Conservation (phyloP, 2,329 filamentous ascomycete species). For the Pseudogymnoascus sp. region DNA sequence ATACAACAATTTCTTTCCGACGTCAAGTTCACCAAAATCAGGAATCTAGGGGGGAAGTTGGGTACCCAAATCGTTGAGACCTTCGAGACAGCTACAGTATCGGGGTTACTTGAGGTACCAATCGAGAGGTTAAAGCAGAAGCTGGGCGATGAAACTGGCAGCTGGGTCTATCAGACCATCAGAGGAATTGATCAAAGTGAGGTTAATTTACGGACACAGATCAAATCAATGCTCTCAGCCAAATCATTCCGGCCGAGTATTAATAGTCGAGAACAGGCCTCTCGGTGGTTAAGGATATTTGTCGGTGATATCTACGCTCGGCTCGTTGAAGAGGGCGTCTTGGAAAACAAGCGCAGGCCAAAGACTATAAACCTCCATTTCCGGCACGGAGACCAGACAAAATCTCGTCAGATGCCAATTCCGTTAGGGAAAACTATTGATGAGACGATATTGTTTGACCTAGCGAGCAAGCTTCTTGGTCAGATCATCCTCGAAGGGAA, state of each 20-base stretch:
- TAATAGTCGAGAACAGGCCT: slow-evolving; percentile 65
- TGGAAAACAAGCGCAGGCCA: slow-evolving; percentile 79
- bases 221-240: slow-evolving; percentile 94
- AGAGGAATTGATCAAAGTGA: slow-evolving; percentile 80
- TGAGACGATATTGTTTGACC: slow-evolving; percentile 61
- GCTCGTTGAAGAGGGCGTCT: slow-evolving; percentile 79
- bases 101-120: slow-evolving; percentile 63
- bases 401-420: slow-evolving; percentile 68
- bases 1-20: slow-evolving; percentile 67
- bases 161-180: slow-evolving; percentile 77
- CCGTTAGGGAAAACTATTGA: slow-evolving; percentile 66
- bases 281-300: slow-evolving; percentile 85
- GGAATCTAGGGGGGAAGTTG: slow-evolving; percentile 89
- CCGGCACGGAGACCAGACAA: slow-evolving; percentile 61
- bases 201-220: slow-evolving; percentile 82
- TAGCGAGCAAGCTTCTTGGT: slow-evolving; percentile 66
- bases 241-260: slow-evolving; percentile 89
- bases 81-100: slow-evolving; percentile 73
- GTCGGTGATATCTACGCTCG: slow-evolving; percentile 83
- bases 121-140: slow-evolving; percentile 68
- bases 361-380: slow-evolving; percentile 81
- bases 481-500: slow-evolving; percentile 71
- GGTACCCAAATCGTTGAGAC: slow-evolving; percentile 75
- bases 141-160: slow-evolving; percentile 74
- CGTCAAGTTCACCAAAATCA: slow-evolving; percentile 91